phyloP scores from a whole-genome alignment of 495 filamentous ascomycete genomes.

The Parmelia sp. region DNA sequence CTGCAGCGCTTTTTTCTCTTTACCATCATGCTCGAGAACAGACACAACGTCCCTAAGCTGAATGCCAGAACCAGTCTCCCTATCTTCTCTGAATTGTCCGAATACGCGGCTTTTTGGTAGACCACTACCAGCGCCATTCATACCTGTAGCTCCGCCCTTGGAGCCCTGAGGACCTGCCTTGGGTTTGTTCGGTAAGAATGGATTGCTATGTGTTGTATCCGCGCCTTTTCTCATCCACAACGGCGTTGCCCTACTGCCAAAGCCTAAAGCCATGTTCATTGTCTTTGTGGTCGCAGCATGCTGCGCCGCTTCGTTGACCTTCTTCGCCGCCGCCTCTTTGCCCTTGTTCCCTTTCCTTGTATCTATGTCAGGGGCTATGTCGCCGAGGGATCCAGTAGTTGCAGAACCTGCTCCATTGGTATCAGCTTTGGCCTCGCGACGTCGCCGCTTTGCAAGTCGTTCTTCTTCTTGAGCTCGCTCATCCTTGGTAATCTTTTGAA shows the following conservation, averaged over 20 bases:
- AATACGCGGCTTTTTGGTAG: conserved; percentile 23
- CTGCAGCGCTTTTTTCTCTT: conserved; percentile 24
- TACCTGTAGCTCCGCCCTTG: conserved; percentile 1
- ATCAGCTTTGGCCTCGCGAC: conserved; percentile 38
- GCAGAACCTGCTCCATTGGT: conserved; percentile 33
- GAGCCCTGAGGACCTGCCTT: conserved; percentile 16
- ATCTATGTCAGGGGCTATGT: conserved; percentile 42
- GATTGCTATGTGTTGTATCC: conserved; percentile 17
- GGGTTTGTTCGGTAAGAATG: conserved; percentile 16
- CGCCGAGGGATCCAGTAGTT: conserved; percentile 38
- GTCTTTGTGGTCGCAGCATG: conserved; percentile 32
- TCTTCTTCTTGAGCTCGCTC: conserved; percentile 43
- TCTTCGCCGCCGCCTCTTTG: conserved; percentile 44
- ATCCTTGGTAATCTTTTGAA: conserved; percentile 35
- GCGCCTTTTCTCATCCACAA: conserved; percentile 23
- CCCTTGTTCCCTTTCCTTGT: conserved; percentile 51
- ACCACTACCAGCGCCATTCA: conserved; percentile 11
- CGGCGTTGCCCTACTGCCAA: conserved; percentile 23
- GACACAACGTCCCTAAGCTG: conserved; percentile 47
- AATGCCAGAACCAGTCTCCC: conserved; percentile 41
- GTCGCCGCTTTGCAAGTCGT: conserved; percentile 46
- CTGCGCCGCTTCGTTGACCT: conserved; percentile 44
- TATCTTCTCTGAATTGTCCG: conserved; percentile 46
- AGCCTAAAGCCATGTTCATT: conserved; percentile 27
- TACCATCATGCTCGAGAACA: conserved; percentile 46